Conservation (phyloP, 2,329 filamentous ascomycete genomes). For the Ophiostoma sp. region DNA sequence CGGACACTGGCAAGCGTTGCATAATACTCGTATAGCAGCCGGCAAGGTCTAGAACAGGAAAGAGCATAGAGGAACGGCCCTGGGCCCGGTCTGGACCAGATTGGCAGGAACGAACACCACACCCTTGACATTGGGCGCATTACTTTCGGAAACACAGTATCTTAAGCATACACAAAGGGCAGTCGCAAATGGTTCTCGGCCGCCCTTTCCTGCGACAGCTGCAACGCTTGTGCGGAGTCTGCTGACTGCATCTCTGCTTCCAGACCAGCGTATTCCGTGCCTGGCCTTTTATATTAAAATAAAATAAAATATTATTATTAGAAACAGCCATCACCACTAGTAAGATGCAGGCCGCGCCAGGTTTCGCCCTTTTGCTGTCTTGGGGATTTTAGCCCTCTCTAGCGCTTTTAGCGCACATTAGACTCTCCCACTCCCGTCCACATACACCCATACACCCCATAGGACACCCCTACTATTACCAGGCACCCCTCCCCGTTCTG, state of each 20-base stretch:
- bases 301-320: not conserved
- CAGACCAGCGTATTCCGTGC: too few species aligned
- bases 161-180: not conserved
- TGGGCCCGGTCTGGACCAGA: not conserved
- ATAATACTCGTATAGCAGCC: not conserved
- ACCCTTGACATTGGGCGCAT: not conserved
- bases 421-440: not conserved
- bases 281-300: too few species aligned
- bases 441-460: not conserved
- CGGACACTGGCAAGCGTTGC: not conserved
- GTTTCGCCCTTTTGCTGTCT: not conserved
- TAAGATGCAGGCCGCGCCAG: too few species aligned
- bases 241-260: too few species aligned
- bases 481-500: conserved; percentile 1
- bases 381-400: not conserved
- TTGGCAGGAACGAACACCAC: conserved; percentile 7
- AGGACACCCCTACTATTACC: not conserved
- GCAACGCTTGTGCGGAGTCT: too few species aligned
- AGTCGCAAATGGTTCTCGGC: not conserved
- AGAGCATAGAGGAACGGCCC: not conserved
- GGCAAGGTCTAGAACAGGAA: conserved; percentile 6
- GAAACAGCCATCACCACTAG: not conserved
- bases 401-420: not conserved
- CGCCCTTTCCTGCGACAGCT: too few species aligned
- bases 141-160: not conserved